phyloP scores from a whole-genome alignment of 2,329 filamentous ascomycete genomes.

The Stagonosporopsis vannaccii region DNA sequence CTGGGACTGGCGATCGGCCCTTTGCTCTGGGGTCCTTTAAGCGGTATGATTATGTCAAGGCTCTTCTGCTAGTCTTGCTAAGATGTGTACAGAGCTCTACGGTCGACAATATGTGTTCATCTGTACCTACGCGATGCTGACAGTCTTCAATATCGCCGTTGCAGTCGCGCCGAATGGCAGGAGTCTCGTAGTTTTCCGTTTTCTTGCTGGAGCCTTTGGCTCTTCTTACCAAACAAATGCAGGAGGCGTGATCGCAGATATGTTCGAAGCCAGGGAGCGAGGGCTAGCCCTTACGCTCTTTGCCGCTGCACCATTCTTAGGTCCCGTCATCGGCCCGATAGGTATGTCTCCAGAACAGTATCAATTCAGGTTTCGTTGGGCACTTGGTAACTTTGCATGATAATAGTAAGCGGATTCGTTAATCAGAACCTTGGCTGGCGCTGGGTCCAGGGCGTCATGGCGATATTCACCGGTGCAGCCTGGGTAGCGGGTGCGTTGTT shows the following conservation, averaged over 20 bases:
- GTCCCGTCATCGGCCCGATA: constrained; percentile 65
- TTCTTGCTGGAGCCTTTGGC: constrained; percentile 36
- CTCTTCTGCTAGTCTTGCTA: too few relatives aligned
- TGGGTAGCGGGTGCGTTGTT: not conserved
- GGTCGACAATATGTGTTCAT: constrained; percentile 39
- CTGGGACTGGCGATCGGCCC: constrained; percentile 42
- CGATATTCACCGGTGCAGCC: not conserved
- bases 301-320: constrained; percentile 38
- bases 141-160: constrained; percentile 53
- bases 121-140: constrained; percentile 34
- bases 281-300: constrained; percentile 42
- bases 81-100: constrained; percentile 26
- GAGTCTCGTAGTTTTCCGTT: constrained; percentile 39
- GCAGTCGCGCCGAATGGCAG: constrained; percentile 34
- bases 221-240: constrained; percentile 37
- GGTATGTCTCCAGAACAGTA: too few relatives aligned
- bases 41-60: too few relatives aligned
- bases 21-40: constrained; percentile 35
- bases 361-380: too few relatives aligned
- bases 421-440: constrained; percentile 70
- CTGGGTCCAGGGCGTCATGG: constrained; percentile 53
- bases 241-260: constrained; percentile 41
- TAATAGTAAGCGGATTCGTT: constrained; percentile 68
- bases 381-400: too few relatives aligned
- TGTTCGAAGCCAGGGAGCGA: constrained; percentile 39